Percentiles rank a stretch among this genome's conserved stretches.
phyloP scores from a whole-genome alignment of 140 eudicot genomes.

The Flaveria floridana region DNA sequence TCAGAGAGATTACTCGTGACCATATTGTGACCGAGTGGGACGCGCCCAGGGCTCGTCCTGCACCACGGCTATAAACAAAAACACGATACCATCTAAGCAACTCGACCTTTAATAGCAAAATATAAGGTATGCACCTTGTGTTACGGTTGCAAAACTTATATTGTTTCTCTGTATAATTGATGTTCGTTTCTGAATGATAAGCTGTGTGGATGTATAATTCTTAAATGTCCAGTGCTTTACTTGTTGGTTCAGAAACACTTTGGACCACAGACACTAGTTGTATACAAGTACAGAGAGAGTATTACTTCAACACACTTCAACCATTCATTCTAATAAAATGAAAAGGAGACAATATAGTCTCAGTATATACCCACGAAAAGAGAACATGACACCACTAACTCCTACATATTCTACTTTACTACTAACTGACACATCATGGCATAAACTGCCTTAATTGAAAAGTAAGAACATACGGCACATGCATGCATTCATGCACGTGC shows the following conservation, averaged over 20 bases:
- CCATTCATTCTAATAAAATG: too few species aligned
- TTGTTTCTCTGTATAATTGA: conserved; percentile 32
- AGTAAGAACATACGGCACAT: too few species aligned
- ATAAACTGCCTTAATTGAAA: too few species aligned
- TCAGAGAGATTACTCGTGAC: conserved; percentile 75
- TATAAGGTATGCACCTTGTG: conserved; percentile 36
- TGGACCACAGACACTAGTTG: too few species aligned
- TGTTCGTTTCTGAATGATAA: conserved; percentile 28
- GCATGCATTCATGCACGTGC: too few species aligned
- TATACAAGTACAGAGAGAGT: too few species aligned
- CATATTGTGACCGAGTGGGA: conserved; percentile 95
- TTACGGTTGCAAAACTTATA: conserved; percentile 31
- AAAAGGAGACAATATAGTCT: too few species aligned
- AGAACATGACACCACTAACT: too few species aligned
- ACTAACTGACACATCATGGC: too few species aligned
- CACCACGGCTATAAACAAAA: conserved; percentile 48
- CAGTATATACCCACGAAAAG: too few species aligned
- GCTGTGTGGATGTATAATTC: conserved; percentile 33
- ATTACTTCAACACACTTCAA: too few species aligned
- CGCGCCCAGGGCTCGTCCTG: conserved; percentile 52
- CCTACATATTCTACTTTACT: too few species aligned
- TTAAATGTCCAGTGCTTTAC: not conserved
- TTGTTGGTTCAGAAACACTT: not conserved
- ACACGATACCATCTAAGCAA: conserved; percentile 18
- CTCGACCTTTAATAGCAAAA: conserved; percentile 11